A percentile compares a stretch with the other conserved stretches of the same genome.
These are phyloP conservation scores for Maudiozyma pseudohumilis DNA, from an alignment of 805 yeast genomes.

Conservation along the genomic window DNA sequence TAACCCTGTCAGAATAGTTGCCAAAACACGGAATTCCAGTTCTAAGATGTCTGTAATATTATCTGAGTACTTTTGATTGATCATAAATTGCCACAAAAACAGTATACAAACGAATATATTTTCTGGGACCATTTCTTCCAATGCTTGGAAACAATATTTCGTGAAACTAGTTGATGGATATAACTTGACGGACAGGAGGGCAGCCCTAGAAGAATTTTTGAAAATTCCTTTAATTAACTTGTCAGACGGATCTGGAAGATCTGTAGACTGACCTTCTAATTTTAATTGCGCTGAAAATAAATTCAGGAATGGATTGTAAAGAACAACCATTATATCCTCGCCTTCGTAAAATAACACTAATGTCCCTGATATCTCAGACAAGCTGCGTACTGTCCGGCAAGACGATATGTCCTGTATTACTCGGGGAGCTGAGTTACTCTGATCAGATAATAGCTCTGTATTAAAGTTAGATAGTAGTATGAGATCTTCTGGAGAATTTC, in stretches of 20 bases:
- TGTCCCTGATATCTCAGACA: constrained; percentile 29
- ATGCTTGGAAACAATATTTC: constrained; percentile 14
- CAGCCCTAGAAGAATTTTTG: background rate
- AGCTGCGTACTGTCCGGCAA: background rate
- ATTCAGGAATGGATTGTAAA: constrained; percentile 25
- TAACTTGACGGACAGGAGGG: background rate
- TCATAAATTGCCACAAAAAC: constrained; percentile 20
- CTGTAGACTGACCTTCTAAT: background rate
- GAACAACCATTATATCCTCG: constrained; percentile 28
- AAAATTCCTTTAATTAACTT: background rate
- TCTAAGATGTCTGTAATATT: too few relatives aligned
- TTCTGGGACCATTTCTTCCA: constrained; percentile 13
- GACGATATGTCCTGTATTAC: background rate
- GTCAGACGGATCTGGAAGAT: background rate
- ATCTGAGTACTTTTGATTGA: background rate
- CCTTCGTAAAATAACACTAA: constrained; percentile 15
- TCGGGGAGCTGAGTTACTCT: background rate
- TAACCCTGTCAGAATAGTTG: constrained; percentile 1
- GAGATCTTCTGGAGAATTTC: constrained; percentile 19
- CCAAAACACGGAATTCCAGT: constrained; percentile 7
- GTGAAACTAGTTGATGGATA: constrained; percentile 9
- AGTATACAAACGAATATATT: constrained; percentile 10
- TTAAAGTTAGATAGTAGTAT: constrained; percentile 10
- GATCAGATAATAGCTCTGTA: background rate
- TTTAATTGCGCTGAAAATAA: constrained; percentile 15